These are phyloP conservation scores for Nigrospora oryzae DNA, from an alignment of 2,329 filamentous ascomycete species.

Conservation along the genomic window DNA sequence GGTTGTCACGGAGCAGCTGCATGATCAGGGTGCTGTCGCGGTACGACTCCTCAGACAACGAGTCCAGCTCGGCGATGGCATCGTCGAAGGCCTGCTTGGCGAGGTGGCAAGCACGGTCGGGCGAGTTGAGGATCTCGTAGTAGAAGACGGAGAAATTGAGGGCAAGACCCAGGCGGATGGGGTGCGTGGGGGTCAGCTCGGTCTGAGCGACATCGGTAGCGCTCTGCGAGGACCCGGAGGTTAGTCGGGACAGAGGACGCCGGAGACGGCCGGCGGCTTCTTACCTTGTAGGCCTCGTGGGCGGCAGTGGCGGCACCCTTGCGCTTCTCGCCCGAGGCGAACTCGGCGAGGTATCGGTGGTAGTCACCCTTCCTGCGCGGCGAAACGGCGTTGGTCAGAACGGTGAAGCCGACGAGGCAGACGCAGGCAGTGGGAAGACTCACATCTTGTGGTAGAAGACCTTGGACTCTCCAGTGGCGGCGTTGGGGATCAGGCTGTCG, in stretches of 20 bases:
- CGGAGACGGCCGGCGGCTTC: too few relatives aligned
- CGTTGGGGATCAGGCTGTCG: conserved; percentile 87
- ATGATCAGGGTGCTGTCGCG: conserved; percentile 98
- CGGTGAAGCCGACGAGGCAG: too few relatives aligned
- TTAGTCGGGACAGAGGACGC: too few relatives aligned
- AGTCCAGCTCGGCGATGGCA: conserved; percentile 95
- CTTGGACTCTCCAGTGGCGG: conserved; percentile 94
- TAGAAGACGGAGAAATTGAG: conserved; percentile 99
- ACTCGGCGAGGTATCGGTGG: conserved; percentile 97
- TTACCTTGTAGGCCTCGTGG: conserved; percentile 89
- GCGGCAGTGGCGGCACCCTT: conserved; percentile 91
- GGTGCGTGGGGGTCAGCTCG: conserved; percentile 84
- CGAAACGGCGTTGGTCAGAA: neutral
- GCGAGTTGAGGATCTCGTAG: conserved; percentile 99
- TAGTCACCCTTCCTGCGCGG: conserved; percentile 89
- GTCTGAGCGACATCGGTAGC: conserved; percentile 86
- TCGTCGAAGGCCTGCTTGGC: conserved; percentile 95
- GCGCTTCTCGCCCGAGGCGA: conserved; percentile 88
- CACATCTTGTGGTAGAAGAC: conserved; percentile 99
- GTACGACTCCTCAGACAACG: conserved; percentile 97
- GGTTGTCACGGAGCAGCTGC: conserved; percentile 96
- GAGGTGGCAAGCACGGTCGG: conserved; percentile 95
- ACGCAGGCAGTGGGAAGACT: conserved; percentile 17
- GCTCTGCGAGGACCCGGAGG: conserved; percentile 2
- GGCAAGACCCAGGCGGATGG: conserved; percentile 84